Conservation (phyloP, 768 basidiomycete species). For the Rhodotorula toruloides region DNA sequence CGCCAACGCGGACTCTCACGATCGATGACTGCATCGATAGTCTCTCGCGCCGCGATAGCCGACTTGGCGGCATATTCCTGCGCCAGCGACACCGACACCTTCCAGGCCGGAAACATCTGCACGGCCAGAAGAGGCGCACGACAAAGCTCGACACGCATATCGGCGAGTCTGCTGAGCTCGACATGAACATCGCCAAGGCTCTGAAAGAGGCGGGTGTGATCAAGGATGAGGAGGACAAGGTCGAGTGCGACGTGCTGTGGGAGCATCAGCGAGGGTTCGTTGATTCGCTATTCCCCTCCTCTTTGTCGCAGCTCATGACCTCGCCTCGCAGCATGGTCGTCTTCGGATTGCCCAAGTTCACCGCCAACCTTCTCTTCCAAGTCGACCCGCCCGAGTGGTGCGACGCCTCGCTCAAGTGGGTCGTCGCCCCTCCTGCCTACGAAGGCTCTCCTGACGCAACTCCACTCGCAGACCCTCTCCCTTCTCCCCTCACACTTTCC, state of each 20-base stretch:
- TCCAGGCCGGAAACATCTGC: not conserved
- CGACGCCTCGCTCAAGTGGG: not conserved
- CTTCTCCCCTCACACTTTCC: conserved; percentile 24
- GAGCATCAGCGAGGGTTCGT: conserved; percentile 37
- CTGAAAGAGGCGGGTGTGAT: conserved; percentile 9
- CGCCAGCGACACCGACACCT: not conserved
- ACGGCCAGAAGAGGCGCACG: not conserved
- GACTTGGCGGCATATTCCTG: not conserved
- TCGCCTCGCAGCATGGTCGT: conserved; percentile 8
- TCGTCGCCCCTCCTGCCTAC: no score
- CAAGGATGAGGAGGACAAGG: conserved; percentile 16
- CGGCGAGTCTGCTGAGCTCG: not conserved
- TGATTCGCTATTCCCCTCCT: not conserved
- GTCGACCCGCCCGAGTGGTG: conserved; percentile 21
- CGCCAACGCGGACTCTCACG: conserved; percentile 15
- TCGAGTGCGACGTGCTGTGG: conserved; percentile 23
- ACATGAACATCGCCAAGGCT: not conserved
- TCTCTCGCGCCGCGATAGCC: not conserved
- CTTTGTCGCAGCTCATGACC: not conserved
- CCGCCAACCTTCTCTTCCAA: conserved; percentile 8
- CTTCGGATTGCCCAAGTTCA: conserved; percentile 29
- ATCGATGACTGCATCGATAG: not conserved
- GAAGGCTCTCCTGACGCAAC: not conserved
- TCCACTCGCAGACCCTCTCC: not conserved
- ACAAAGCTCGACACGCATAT: not conserved